Conservation (phyloP, 495 filamentous ascomycete genomes). For the Xylaria curta region DNA sequence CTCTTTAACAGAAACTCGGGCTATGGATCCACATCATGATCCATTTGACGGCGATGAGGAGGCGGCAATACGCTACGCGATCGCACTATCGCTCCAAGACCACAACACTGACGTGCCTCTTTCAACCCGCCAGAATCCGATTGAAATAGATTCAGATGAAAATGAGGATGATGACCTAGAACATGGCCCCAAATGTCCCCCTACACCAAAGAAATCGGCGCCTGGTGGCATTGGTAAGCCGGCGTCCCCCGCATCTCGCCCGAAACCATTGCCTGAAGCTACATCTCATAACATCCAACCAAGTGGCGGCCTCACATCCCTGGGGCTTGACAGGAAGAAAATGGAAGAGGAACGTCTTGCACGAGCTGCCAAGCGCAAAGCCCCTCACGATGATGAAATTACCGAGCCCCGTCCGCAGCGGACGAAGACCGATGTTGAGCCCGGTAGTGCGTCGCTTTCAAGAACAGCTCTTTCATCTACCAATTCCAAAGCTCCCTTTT, state of each 20-base stretch:
- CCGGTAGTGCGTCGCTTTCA: background rate
- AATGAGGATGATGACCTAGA: conserved; percentile 33
- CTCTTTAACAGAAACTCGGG: background rate
- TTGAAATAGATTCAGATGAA: conserved; percentile 35
- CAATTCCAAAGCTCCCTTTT: conserved; percentile 12
- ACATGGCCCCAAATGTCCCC: conserved; percentile 28
- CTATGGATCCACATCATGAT: conserved; percentile 32
- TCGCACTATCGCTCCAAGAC: conserved; percentile 52
- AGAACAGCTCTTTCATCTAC: conserved; percentile 1
- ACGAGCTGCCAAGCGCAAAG: conserved; percentile 66
- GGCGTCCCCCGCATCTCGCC: background rate
- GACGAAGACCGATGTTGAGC: conserved; percentile 28
- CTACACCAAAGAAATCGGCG: conserved; percentile 24
- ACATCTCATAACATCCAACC: background rate
- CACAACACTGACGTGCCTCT: conserved; percentile 1
- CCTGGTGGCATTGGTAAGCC: background rate
- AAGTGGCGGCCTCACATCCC: conserved; percentile 30
- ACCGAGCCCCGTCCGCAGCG: conserved; percentile 34
- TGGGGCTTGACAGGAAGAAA: conserved; percentile 72
- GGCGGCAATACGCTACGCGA: conserved; percentile 51
- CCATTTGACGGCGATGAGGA: conserved; percentile 48
- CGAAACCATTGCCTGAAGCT: background rate
- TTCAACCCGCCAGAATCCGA: conserved; percentile 23
- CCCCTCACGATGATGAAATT: conserved; percentile 37
- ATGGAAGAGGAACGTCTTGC: conserved; percentile 89